Conservation (phyloP, 495 filamentous ascomycete genomes). For the Penicillium desertorum region DNA sequence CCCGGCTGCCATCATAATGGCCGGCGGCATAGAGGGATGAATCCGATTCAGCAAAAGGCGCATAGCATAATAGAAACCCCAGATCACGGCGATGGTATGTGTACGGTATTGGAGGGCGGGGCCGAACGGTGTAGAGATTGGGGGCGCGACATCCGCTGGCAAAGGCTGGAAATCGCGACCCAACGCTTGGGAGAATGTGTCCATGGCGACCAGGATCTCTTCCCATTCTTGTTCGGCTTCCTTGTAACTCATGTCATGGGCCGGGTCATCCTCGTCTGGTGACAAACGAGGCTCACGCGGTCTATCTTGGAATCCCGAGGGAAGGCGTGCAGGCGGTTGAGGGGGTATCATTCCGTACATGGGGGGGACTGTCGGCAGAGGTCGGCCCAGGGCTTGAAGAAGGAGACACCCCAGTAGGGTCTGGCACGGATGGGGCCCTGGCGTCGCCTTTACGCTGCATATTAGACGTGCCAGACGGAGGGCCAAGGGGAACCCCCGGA, state of each 20-base stretch:
- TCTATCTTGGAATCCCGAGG: slow-evolving; percentile 39
- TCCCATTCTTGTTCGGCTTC: slow-evolving; percentile 81
- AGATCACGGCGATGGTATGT: slow-evolving; percentile 80
- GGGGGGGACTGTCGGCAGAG: slow-evolving; percentile 30
- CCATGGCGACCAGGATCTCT: slow-evolving; percentile 67
- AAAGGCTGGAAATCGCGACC: slow-evolving; percentile 77
- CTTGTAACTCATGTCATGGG: slow-evolving; percentile 60
- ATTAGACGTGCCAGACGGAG: slow-evolving; percentile 20
- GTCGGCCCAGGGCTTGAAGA: slow-evolving; percentile 6
- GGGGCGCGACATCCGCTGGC: slow-evolving; percentile 64
- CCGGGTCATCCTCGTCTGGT: slow-evolving; percentile 41
- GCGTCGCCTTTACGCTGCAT: slow-evolving; percentile 9
- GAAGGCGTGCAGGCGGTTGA: slow-evolving; percentile 38
- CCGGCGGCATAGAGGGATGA: slow-evolving; percentile 87
- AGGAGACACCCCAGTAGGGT: slow-evolving; percentile 14
- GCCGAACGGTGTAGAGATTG: slow-evolving; percentile 75
- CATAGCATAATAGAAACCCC: slow-evolving; percentile 79
- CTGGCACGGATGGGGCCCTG: slow-evolving; percentile 11
- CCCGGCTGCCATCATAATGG: slow-evolving; percentile 81
- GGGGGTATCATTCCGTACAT: slow-evolving; percentile 58
- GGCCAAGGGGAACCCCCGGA: slow-evolving; percentile 16
- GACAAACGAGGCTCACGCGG: slow-evolving; percentile 19
- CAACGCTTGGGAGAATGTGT: slow-evolving; percentile 61
- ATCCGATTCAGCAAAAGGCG: slow-evolving; percentile 74
- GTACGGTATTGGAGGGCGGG: slow-evolving; percentile 79